phyloP scores from a whole-genome alignment of 2,329 filamentous ascomycete genomes.

The Neofusicoccum parvum region DNA sequence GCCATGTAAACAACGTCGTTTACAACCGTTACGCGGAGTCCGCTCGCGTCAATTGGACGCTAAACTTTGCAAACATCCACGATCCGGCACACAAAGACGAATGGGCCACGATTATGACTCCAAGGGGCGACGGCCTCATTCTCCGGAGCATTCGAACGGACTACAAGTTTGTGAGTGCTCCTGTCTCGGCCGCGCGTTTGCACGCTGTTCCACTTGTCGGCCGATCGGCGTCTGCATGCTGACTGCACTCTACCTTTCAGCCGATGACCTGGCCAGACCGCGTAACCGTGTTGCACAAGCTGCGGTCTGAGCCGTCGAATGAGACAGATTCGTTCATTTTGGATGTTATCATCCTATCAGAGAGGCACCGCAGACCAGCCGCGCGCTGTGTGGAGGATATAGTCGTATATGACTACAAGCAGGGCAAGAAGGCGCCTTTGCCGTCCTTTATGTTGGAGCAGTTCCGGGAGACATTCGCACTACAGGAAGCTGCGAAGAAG shows the following conservation, averaged over 20 bases:
- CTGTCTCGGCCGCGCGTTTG: constrained; percentile 11
- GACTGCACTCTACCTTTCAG: constrained; percentile 25
- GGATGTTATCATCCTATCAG: constrained; percentile 71
- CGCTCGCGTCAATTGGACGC: constrained; percentile 75
- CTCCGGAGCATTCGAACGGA: constrained; percentile 78
- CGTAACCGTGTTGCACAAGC: constrained; percentile 81
- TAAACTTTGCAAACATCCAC: constrained; percentile 65
- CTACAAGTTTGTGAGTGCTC: constrained; percentile 78
- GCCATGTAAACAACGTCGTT: constrained; percentile 84
- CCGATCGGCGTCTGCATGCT: constrained; percentile 12
- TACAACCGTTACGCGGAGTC: constrained; percentile 86
- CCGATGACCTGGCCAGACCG: constrained; percentile 83
- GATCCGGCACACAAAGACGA: constrained; percentile 62
- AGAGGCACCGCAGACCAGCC: constrained; percentile 70
- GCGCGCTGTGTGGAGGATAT: constrained; percentile 78
- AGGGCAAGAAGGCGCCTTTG: constrained; percentile 59
- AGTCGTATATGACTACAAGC: constrained; percentile 73
- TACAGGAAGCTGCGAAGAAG: constrained; percentile 62
- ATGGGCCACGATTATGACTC: constrained; percentile 72
- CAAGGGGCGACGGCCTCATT: constrained; percentile 71
- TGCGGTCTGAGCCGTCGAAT: constrained; percentile 57
- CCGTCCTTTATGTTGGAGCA: constrained; percentile 63
- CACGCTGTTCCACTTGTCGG: constrained; percentile 19
- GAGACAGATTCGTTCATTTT: constrained; percentile 59
- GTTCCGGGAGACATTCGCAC: constrained; percentile 60